These are phyloP conservation scores for Babesia caballi DNA, from an alignment of 169 alveolate species.

Conservation along the genomic window DNA sequence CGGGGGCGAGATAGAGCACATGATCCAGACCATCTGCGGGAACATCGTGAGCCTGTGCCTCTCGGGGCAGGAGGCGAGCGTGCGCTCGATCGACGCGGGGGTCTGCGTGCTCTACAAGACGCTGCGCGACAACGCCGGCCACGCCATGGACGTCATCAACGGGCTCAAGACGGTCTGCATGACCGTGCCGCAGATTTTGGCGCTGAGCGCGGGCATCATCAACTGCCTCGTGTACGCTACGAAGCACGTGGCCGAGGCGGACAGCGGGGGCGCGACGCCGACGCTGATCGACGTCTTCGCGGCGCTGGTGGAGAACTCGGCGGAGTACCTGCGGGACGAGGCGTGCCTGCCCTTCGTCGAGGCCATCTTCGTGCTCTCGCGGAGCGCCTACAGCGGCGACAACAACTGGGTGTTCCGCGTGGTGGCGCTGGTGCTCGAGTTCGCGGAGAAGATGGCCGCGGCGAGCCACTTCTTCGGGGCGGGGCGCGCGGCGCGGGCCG, in stretches of 20 bases:
- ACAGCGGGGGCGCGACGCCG: neutral
- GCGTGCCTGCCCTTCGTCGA: conserved; percentile 27
- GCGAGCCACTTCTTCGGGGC: conserved; percentile 28
- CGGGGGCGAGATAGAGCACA: conserved; percentile 8
- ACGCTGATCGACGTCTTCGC: conserved; percentile 25
- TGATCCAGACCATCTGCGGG: conserved; percentile 22
- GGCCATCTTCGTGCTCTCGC: conserved; percentile 1
- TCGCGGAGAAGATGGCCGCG: conserved; percentile 41
- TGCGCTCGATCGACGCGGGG: conserved; percentile 17
- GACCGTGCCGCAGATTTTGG: conserved; percentile 30
- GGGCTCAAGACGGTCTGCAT: conserved; percentile 20
- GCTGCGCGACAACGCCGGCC: neutral
- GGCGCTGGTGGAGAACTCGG: conserved; percentile 31
- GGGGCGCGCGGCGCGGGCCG: neutral
- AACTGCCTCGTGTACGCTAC: conserved; percentile 4
- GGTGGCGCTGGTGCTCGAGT: conserved; percentile 9
- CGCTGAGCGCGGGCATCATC: neutral
- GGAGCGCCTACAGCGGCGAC: conserved; percentile 1
- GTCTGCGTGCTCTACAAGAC: conserved; percentile 10
- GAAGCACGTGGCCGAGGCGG: neutral
- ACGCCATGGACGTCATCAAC: conserved; percentile 1
- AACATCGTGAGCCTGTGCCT: conserved; percentile 25
- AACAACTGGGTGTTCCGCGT: conserved; percentile 24
- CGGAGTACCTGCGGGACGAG: conserved; percentile 17
- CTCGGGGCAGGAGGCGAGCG: neutral